Conservation (phyloP, 1,139 yeast species). For the Meyerozyma guilliermondii region DNA sequence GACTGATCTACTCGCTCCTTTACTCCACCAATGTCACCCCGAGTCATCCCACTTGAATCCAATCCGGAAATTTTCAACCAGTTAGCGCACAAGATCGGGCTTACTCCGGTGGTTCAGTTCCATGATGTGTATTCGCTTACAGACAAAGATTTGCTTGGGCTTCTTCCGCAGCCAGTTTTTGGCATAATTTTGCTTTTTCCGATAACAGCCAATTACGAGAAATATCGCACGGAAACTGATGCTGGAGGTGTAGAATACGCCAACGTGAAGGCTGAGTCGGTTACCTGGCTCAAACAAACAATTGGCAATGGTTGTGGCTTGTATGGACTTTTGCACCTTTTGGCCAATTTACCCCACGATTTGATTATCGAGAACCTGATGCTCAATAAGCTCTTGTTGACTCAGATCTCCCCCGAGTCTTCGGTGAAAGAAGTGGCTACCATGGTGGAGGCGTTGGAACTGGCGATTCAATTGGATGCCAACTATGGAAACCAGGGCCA, state of each 20-base stretch:
- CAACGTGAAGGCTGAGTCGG: constrained; percentile 15
- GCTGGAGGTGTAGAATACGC: constrained; percentile 8
- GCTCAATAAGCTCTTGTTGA: constrained; percentile 21
- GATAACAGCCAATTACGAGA: constrained; percentile 57
- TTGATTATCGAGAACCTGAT: constrained; percentile 34
- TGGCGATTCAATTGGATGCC: constrained; percentile 42
- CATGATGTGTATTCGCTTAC: constrained; percentile 81
- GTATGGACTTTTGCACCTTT: constrained; percentile 76
- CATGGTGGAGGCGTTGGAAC: constrained; percentile 52
- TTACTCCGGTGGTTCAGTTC: constrained; percentile 56
- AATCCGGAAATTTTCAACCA: constrained; percentile 82
- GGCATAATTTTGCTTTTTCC: constrained; percentile 82
- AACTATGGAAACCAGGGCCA: constrained; percentile 66
- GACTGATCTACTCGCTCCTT: no score
- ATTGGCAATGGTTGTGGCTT: constrained; percentile 91
- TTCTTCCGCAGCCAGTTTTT: constrained; percentile 75
- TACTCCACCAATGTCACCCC: constrained; percentile 7
- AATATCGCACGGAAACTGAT: constrained; percentile 36
- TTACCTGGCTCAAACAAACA: constrained; percentile 77
- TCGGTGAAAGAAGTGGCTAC: constrained; percentile 35
- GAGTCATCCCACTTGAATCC: constrained; percentile 84
- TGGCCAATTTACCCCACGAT: constrained; percentile 56
- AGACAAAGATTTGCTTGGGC: constrained; percentile 71
- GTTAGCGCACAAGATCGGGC: constrained; percentile 65
- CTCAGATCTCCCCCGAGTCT: constrained; percentile 16